phyloP scores from a whole-genome alignment of 2,329 filamentous ascomycete genomes.

The Calonectria henricotiae region DNA sequence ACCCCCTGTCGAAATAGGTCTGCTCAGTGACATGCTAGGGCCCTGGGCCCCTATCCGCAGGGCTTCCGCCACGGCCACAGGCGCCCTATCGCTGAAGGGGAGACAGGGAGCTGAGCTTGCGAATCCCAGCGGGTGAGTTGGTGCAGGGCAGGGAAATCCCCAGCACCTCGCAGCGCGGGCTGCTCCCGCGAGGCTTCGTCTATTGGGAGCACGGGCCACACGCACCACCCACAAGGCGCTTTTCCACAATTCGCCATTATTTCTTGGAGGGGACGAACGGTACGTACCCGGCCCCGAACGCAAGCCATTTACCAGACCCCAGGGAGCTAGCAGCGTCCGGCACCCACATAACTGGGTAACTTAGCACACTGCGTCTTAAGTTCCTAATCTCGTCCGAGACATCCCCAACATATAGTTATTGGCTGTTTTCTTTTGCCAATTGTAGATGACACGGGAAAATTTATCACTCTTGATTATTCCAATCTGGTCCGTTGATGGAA shows the following conservation, averaged over 20 bases:
- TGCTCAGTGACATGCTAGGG: slow-evolving; percentile 26
- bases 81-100: neutral
- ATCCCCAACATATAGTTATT: slow-evolving; percentile 5
- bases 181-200: slow-evolving; percentile 29
- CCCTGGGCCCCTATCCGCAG: slow-evolving; percentile 22
- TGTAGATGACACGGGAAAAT: slow-evolving; percentile 1
- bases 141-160: slow-evolving; percentile 9
- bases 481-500: neutral
- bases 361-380: neutral
- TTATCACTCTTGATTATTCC: neutral
- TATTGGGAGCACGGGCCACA: slow-evolving; percentile 14
- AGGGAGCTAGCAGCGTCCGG: slow-evolving; percentile 11
- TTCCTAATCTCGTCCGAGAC: slow-evolving; percentile 30
- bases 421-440: slow-evolving; percentile 20
- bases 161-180: slow-evolving; percentile 26
- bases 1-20: slow-evolving; percentile 29
- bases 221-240: slow-evolving; percentile 23
- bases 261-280: slow-evolving; percentile 9
- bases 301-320: slow-evolving; percentile 24
- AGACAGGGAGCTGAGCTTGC: neutral
- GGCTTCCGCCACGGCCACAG: neutral
- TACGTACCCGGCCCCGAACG: slow-evolving; percentile 14
- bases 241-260: slow-evolving; percentile 34
- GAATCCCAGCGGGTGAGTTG: slow-evolving; percentile 13
- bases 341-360: slow-evolving; percentile 21